Evolutionary conservation across 2,329 filamentous ascomycete species (phyloP).

Genomic region (Aureobasidium sp.): DNA sequence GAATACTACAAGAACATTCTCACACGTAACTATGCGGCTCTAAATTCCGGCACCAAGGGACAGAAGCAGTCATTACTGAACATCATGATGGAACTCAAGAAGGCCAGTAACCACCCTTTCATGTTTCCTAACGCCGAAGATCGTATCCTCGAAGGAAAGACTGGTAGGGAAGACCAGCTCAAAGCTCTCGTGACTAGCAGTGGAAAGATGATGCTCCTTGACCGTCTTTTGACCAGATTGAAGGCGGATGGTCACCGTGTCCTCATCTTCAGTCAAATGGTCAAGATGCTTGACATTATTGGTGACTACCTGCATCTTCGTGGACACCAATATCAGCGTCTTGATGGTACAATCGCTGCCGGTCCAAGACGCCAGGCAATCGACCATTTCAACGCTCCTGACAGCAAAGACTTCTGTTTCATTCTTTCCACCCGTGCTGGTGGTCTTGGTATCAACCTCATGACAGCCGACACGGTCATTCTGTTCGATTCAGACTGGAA

Average conservation of each 20-base stretch:
- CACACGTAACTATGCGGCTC: slow-evolving; percentile 87
- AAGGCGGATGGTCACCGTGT: slow-evolving; percentile 92
- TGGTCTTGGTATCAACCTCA: slow-evolving; percentile 96
- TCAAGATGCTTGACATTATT: slow-evolving; percentile 94
- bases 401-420: slow-evolving; percentile 93
- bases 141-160: slow-evolving; percentile 65
- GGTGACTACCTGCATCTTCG: slow-evolving; percentile 88
- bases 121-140: slow-evolving; percentile 95
- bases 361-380: slow-evolving; percentile 85
- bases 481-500: slow-evolving; percentile 99
- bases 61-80: slow-evolving; percentile 94
- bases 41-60: slow-evolving; percentile 82
- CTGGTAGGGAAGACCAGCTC: slow-evolving; percentile 76
- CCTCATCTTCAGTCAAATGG: slow-evolving; percentile 98
- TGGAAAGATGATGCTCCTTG: slow-evolving; percentile 98
- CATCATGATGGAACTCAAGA: slow-evolving; percentile 99
- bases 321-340: slow-evolving; percentile 88
- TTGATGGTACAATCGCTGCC: slow-evolving; percentile 91
- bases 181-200: slow-evolving; percentile 93
- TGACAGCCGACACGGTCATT: slow-evolving; percentile 97
- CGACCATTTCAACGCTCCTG: slow-evolving; percentile 96
- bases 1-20: slow-evolving; percentile 99
- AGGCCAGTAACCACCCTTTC: slow-evolving; percentile 97
- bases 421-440: slow-evolving; percentile 89
- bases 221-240: slow-evolving; percentile 87